Percentiles rank a stretch among this genome's conserved stretches.
These are phyloP conservation scores for Bjerkandera adusta DNA, from an alignment of 1,284 basidiomycete genomes.

Conservation along the genomic window DNA sequence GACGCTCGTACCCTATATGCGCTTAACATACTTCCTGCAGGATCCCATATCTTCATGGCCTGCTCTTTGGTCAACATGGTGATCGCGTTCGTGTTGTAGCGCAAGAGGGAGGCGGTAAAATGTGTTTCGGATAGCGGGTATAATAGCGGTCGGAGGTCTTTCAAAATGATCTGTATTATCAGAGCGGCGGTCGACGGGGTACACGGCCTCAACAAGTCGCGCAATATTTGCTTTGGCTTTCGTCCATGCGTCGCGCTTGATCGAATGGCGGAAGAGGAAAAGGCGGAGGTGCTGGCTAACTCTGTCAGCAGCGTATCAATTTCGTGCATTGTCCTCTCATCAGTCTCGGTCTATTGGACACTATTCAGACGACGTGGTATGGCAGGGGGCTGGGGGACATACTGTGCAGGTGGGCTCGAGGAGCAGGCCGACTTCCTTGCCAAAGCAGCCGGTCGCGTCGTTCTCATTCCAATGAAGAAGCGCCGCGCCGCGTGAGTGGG, in stretches of 20 bases:
- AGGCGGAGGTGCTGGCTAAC: slow-evolving; percentile 65
- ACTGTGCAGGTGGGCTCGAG: slow-evolving; percentile 38
- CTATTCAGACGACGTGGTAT: not conserved
- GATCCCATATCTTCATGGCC: slow-evolving; percentile 75
- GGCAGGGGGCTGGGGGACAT: slow-evolving; percentile 18
- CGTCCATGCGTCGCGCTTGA: slow-evolving; percentile 22
- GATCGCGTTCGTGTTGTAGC: slow-evolving; percentile 56
- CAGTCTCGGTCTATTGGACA: slow-evolving; percentile 18
- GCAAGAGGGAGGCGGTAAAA: slow-evolving; percentile 45
- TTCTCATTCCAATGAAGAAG: slow-evolving; percentile 51
- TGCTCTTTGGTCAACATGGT: slow-evolving; percentile 55
- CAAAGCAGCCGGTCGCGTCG: slow-evolving; percentile 63
- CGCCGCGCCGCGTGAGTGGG: slow-evolving; percentile 26
- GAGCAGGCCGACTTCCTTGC: slow-evolving; percentile 54
- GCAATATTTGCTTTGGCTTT: slow-evolving; percentile 44
- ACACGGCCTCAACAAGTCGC: slow-evolving; percentile 50
- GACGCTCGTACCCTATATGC: slow-evolving; percentile 55
- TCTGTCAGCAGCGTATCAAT: slow-evolving; percentile 70
- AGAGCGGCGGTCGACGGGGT: slow-evolving; percentile 60
- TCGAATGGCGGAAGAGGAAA: slow-evolving; percentile 43
- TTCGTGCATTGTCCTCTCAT: slow-evolving; percentile 41
- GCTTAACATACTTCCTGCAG: slow-evolving; percentile 47
- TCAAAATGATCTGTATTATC: slow-evolving; percentile 81
- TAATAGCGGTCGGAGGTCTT: slow-evolving; percentile 76
- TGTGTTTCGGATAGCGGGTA: slow-evolving; percentile 56